Base-by-base conservation (phyloP, 2,329 filamentous ascomycete species). In the Colletotrichum sp. region DNA sequence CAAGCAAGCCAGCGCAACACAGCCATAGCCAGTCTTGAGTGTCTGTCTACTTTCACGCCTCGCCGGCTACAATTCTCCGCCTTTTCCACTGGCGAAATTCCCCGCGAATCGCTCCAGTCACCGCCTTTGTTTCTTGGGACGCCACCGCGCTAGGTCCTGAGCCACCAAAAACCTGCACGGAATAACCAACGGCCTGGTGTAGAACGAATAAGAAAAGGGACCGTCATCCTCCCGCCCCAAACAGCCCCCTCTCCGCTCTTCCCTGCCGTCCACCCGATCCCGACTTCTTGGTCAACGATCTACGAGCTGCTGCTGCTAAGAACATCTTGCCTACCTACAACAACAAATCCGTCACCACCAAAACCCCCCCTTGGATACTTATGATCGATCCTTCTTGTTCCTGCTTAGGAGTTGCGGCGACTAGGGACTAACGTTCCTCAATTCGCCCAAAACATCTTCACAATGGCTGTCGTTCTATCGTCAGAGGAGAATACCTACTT, bases 401-500 rank as follows among this genome's bases (percentile, higher is more conserved):
- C 28, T 59, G 52, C n/a, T 61, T 39, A 24, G 68, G 64, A 72
- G 48, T 66, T 36, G 36, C 43, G 71, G 74, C 71, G 71, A 68
- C 66, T 52, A 72, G 74, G 71, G 67, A 71, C 70, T 75, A 68
- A 71, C 55, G 67, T 57, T 75, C 72, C 75, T 63, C 67, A 60
- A 77, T 69, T 77, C 66, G 69, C 60, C 60, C 16, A 9, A 61
- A 28, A 63, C 57, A 32, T 66, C 26, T 70, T 55, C 43, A 82
- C 78, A 76, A 92, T 92, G 90, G 90, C 90, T 52, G 88, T 90
- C 78, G 90, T 91, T 79, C 84, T 92, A 76, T 82, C 87, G 59
- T 88, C 90, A 18, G 91, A 93, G 80, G 91, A 93, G 80, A 88
- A 85, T 78, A 86, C 85, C 79, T 90, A 90, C 82, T 93, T 92